Evolutionary conservation across 139 green algal species (phyloP).

Genomic region (Micromonas commoda): DNA sequence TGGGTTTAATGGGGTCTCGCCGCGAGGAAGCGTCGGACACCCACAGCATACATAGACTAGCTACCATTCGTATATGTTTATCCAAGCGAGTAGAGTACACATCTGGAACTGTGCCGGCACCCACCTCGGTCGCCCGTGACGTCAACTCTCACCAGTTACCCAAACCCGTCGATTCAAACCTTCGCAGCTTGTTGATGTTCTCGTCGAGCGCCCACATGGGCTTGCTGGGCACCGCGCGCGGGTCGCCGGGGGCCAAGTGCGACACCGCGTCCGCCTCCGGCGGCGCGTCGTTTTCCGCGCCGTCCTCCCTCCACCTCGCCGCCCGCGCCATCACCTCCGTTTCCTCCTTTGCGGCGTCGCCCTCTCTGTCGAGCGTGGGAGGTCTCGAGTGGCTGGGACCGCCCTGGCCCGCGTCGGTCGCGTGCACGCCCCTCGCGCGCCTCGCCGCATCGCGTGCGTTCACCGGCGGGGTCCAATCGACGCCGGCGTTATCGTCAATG

Average conservation of each 20-base stretch:
- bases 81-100: no score
- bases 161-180: background rate
- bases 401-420: background rate
- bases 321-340: background rate
- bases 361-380: background rate
- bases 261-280: background rate
- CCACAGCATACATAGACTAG: no score
- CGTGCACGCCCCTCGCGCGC: no score
- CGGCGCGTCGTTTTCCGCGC: background rate
- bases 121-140: background rate
- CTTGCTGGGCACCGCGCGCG: background rate
- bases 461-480: no score
- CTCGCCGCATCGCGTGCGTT: no score
- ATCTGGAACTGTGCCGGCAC: slow-evolving; percentile 5
- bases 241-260: background rate
- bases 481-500: no score
- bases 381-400: background rate
- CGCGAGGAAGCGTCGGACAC: no score
- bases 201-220: background rate
- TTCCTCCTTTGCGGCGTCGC: background rate
- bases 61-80: no score
- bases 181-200: background rate
- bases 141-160: background rate
- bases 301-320: background rate
- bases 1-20: no score